phyloP scores from a whole-genome alignment of 345 rosid species.

The Pelargonium nanum region DNA sequence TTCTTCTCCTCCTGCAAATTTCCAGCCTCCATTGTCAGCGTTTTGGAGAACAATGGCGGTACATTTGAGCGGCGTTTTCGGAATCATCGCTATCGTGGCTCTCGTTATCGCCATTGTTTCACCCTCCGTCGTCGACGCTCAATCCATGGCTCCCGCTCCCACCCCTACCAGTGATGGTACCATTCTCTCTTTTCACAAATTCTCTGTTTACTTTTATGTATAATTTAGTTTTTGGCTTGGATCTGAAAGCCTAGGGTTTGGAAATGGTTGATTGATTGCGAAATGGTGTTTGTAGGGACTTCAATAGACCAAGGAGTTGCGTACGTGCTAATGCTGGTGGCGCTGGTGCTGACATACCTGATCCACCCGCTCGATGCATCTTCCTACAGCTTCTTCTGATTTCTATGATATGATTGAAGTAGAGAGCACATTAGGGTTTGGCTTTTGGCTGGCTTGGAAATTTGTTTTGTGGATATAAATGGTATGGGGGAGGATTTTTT shows the following conservation, averaged over 20 bases:
- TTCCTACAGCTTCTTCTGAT: constrained; percentile 25
- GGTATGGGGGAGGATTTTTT: too few relatives aligned
- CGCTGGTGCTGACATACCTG: constrained; percentile 57
- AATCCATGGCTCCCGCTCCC: constrained; percentile 28
- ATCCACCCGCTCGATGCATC: constrained; percentile 53
- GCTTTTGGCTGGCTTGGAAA: too few relatives aligned
- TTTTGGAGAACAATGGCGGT: not conserved
- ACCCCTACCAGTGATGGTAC: constrained; percentile 67
- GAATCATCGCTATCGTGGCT: constrained; percentile 13
- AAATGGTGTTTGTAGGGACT: constrained; percentile 29
- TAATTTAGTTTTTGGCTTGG: too few relatives aligned
- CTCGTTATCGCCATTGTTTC: constrained; percentile 25
- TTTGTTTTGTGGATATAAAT: too few relatives aligned
- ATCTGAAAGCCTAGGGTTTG: not conserved
- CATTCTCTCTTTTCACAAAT: not conserved
- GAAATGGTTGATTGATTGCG: not conserved
- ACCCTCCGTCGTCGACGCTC: constrained; percentile 23
- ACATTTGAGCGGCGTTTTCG: not conserved
- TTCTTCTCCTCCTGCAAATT: too few relatives aligned
- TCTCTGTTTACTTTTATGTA: constrained; percentile 1
- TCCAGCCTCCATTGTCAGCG: too few relatives aligned
- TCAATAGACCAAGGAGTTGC: constrained; percentile 71
- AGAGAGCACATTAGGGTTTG: not conserved
- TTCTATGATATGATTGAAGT: too few relatives aligned
- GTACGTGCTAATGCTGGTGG: constrained; percentile 60